These are phyloP conservation scores for Wallacemonas sp. DNA, from an alignment of 208 protist species.

Conservation along the genomic window DNA sequence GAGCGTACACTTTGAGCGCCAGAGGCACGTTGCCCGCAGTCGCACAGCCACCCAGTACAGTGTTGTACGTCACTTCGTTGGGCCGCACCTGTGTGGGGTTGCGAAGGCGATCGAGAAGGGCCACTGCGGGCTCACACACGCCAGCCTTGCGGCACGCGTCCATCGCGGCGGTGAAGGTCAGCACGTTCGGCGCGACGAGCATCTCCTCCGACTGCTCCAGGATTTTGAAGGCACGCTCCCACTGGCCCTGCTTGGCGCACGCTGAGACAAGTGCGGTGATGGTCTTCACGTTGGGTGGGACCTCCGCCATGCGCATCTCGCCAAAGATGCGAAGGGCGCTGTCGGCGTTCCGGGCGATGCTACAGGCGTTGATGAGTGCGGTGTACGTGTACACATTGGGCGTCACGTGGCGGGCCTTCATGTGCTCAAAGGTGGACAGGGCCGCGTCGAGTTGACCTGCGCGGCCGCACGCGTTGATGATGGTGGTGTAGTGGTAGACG, in stretches of 20 bases:
- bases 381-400: slow-evolving; percentile 93
- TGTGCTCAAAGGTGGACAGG: slow-evolving; percentile 64
- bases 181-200: slow-evolving; percentile 79
- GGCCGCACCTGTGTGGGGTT: slow-evolving; percentile 58
- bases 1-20: slow-evolving; percentile 71
- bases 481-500: slow-evolving; percentile 90
- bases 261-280: slow-evolving; percentile 74
- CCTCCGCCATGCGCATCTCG: slow-evolving; percentile 70
- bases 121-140: slow-evolving; percentile 62
- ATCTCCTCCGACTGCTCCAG: slow-evolving; percentile 79
- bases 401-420: slow-evolving; percentile 66
- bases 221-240: slow-evolving; percentile 73
- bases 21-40: slow-evolving; percentile 48
- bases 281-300: slow-evolving; percentile 79
- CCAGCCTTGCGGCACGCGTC: slow-evolving; percentile 80
- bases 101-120: slow-evolving; percentile 62
- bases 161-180: slow-evolving; percentile 90
- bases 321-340: slow-evolving; percentile 70
- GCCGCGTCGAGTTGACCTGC: slow-evolving; percentile 66
- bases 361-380: slow-evolving; percentile 76
- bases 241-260: slow-evolving; percentile 61
- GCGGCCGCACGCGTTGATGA: slow-evolving; percentile 81
- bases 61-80: slow-evolving; percentile 90
- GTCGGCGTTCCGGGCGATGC: slow-evolving; percentile 45
- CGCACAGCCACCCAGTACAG: slow-evolving; percentile 66